phyloP scores from a whole-genome alignment of 2,329 filamentous ascomycete genomes.

The Eutypa lata region DNA sequence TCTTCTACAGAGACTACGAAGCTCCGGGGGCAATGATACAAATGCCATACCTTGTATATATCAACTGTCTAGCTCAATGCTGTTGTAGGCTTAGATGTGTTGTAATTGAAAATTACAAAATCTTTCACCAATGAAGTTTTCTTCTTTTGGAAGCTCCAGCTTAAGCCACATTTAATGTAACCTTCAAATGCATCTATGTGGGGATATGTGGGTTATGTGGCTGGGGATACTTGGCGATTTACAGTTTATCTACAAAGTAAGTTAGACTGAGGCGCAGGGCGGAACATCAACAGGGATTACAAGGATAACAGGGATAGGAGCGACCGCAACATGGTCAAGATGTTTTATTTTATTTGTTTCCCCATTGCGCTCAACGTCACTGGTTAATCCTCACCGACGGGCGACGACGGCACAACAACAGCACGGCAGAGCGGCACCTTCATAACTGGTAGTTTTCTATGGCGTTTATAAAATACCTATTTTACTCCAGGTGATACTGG shows the following conservation, averaged over 20 bases:
- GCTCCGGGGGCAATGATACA: constrained; percentile 50
- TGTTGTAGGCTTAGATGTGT: neutral
- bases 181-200: too few species aligned
- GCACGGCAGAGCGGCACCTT: neutral
- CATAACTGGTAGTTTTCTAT: neutral
- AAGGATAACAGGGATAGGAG: too few species aligned
- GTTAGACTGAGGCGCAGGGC: too few species aligned
- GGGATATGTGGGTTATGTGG: neutral
- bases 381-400: neutral
- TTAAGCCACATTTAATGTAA: neutral
- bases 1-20: constrained; percentile 64
- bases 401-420: too few species aligned
- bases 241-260: neutral
- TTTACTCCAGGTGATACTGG: neutral
- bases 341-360: neutral
- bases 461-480: neutral
- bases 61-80: too few species aligned
- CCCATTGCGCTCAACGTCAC: neutral
- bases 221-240: neutral
- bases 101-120: neutral
- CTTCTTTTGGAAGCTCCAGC: neutral
- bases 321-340: too few species aligned
- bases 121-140: neutral
- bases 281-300: too few species aligned
- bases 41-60: constrained; percentile 25